phyloP scores from a whole-genome alignment of 1,139 yeast species.

The Debaryomyces sp. region DNA sequence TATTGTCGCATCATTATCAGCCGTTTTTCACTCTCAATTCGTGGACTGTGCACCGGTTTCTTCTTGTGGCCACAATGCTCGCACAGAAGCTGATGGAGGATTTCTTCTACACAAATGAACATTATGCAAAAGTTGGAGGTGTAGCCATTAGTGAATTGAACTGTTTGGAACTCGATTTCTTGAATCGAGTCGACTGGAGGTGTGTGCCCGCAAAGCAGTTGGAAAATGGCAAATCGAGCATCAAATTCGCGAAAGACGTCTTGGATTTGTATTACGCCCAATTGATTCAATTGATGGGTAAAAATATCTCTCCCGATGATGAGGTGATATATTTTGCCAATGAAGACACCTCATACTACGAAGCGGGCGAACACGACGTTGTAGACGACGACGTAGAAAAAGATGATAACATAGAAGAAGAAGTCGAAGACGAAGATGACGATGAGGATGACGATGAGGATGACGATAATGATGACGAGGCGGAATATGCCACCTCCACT shows the following conservation, averaged over 20 bases:
- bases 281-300: conserved; percentile 65
- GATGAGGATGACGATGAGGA: conserved; percentile 7
- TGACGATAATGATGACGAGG: conserved; percentile 14
- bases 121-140: conserved; percentile 96
- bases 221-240: conserved; percentile 29
- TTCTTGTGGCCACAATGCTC: conserved; percentile 87
- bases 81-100: conserved; percentile 94
- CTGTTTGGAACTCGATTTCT: conserved; percentile 84
- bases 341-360: conserved; percentile 5
- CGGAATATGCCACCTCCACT: conserved; percentile 9
- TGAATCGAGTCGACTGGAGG: conserved; percentile 76
- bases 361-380: conserved; percentile 4
- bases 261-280: conserved; percentile 62
- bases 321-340: conserved; percentile 8
- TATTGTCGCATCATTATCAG: conserved; percentile 72
- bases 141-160: conserved; percentile 84
- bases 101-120: conserved; percentile 89
- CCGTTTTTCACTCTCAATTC: conserved; percentile 84
- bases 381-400: conserved; percentile 7
- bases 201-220: conserved; percentile 44
- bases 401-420: conserved; percentile 6
- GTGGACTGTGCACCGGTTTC: conserved; percentile 88
- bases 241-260: conserved; percentile 46
- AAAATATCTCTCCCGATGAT: conserved; percentile 22
- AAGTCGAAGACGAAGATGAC: conserved; percentile 6